Evolutionary conservation across 257 asterid genomes (phyloP).

Genomic region (Solanum peruvianum): DNA sequence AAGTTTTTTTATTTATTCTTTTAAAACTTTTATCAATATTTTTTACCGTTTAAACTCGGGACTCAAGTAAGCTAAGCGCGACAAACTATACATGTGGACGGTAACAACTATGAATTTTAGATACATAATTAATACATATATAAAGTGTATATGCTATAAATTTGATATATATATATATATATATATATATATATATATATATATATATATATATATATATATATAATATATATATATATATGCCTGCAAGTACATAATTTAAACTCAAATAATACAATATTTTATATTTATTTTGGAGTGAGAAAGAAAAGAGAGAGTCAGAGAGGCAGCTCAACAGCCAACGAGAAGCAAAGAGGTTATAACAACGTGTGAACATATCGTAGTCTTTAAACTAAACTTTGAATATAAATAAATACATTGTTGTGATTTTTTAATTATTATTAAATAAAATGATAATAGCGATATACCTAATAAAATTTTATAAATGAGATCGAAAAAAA

Average conservation of each 20-base stretch:
- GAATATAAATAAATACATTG: slow-evolving; percentile 4
- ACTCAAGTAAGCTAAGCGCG: neutral
- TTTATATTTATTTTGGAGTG: neutral
- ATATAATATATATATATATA: neutral
- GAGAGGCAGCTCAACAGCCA: slow-evolving; percentile 46
- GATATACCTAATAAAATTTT: neutral
- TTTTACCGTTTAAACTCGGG: too few species aligned
- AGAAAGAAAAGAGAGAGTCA: slow-evolving; percentile 9
- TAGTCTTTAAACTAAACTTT: slow-evolving; percentile 19
- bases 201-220: neutral
- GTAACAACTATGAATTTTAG: neutral
- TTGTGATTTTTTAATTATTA: neutral
- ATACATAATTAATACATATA: neutral
- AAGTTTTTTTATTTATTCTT: too few species aligned
- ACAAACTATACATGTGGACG: neutral
- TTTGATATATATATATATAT: neutral
- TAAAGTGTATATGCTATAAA: too few species aligned
- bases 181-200: neutral
- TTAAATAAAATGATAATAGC: neutral
- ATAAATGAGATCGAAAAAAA: accelerated
- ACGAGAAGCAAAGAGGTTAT: neutral
- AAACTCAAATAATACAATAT: neutral
- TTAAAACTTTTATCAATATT: too few species aligned
- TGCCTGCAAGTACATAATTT: neutral
- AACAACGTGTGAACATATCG: slow-evolving; percentile 17